phyloP scores from a whole-genome alignment of 345 rosid genomes.

The Hibiscus tridactylites region DNA sequence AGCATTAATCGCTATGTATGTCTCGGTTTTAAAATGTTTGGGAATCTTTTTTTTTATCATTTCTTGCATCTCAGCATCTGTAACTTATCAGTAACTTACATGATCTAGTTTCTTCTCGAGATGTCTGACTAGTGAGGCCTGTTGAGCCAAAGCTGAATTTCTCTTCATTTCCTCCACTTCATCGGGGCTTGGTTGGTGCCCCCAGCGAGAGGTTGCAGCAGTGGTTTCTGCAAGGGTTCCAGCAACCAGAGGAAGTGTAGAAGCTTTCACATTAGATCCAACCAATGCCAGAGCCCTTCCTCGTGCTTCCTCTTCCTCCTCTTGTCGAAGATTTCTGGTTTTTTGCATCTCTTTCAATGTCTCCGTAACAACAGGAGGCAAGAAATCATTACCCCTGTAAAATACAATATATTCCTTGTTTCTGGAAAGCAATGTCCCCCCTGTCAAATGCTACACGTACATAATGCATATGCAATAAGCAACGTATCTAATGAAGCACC shows the following conservation, averaged over 20 bases:
- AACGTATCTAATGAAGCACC: not conserved
- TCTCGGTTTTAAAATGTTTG: not conserved
- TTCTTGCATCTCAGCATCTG: not conserved
- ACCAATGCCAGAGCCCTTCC: slow-evolving; percentile 31
- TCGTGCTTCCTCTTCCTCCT: slow-evolving; percentile 76
- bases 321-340: slow-evolving; percentile 39
- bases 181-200: slow-evolving; percentile 39
- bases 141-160: slow-evolving; percentile 42
- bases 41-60: not conserved
- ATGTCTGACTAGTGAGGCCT: slow-evolving; percentile 44
- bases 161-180: slow-evolving; percentile 60
- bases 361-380: slow-evolving; percentile 57
- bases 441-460: slow-evolving; percentile 62
- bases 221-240: slow-evolving; percentile 86
- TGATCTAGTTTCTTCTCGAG: slow-evolving; percentile 57
- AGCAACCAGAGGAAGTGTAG: slow-evolving; percentile 45
- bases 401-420: slow-evolving; percentile 88
- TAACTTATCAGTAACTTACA: slow-evolving; percentile 37
- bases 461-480: slow-evolving; percentile 17
- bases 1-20: slow-evolving; percentile 1
- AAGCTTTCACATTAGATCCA: slow-evolving; percentile 26
- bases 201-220: slow-evolving; percentile 82
- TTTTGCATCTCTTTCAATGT: slow-evolving; percentile 56
- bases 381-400: slow-evolving; percentile 89
- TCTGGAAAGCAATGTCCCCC: slow-evolving; percentile 73